Base-by-base conservation (phyloP, 148 eudicot genomes). In the Vaccinium corymbosum region DNA sequence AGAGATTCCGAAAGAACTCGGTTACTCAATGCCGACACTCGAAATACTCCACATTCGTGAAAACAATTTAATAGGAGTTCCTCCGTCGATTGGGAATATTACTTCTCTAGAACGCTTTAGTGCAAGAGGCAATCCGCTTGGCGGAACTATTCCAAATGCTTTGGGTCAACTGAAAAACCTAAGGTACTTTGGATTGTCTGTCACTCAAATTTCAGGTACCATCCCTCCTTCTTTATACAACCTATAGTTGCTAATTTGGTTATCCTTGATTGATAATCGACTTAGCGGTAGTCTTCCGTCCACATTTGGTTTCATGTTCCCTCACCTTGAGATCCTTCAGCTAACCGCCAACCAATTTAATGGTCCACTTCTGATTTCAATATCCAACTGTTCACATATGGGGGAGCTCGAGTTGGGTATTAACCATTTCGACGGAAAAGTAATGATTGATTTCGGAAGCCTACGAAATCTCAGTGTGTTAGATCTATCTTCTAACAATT, bases 281-380 rank as follows among this genome's bases (percentile, higher is more conserved):
- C 75, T 70, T 70, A 0, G 6, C 0, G 75, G 75, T 17, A 29
- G 42, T 32, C 20, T 27, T 70, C 75, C 46, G 3, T 38, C 75
- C 3, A 70, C 15, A 14, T 2, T 70, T 9, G 46, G 75, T 17
- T 13, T 27, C 20, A 70, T 27, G 46, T 6, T 70, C 14, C 82
- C 82, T 16, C 25, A 68, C 32, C 77, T 84, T 20, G 64, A 32
- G 22, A 0, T 1, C 35, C 53, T 84, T 7, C 77, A 66, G n/a
- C 6, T 84, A 51, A 0, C 3, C 20, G 64, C n/a, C 4, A 78
- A 84, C 35, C 19, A 66, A 49, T 64, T 84, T n/a, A 64, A 51
- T 1, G 85, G 85, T 64, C 68, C 35, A 50, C 46, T 84, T 78
- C 85, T 82, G 19, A 0, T 64, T 19, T 84, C 85, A 3, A 52